phyloP scores from a whole-genome alignment of 352 stramenopile genomes.

The Aphanomyces invadans region DNA sequence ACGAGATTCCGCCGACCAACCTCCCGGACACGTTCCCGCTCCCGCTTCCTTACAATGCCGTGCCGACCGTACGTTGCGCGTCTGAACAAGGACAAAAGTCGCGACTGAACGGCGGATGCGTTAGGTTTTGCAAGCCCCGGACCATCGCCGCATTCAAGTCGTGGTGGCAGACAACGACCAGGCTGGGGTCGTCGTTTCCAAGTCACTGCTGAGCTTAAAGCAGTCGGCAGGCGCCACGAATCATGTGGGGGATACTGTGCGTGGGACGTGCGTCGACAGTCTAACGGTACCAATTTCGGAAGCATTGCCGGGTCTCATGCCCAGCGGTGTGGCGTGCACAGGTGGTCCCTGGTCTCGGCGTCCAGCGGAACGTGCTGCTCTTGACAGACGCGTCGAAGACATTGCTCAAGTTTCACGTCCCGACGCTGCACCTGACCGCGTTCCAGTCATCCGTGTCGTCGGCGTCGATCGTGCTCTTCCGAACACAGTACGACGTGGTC shows the following conservation, averaged over 20 bases:
- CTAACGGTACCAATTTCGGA: constrained; percentile 4
- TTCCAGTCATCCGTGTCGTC: constrained; percentile 39
- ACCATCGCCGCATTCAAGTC: constrained; percentile 44
- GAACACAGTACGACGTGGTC: constrained; percentile 17
- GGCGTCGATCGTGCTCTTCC: constrained; percentile 11
- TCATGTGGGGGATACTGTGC: constrained; percentile 35
- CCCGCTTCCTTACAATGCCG: constrained; percentile 53
- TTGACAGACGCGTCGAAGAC: constrained; percentile 38
- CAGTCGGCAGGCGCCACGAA: constrained; percentile 31
- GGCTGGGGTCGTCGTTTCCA: constrained; percentile 34
- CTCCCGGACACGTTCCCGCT: constrained; percentile 26
- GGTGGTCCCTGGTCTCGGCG: constrained; percentile 3
- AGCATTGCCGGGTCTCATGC: not conserved
- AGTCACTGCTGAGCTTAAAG: constrained; percentile 30
- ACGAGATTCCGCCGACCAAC: constrained; percentile 30
- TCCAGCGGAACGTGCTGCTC: constrained; percentile 41
- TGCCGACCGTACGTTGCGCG: constrained; percentile 34
- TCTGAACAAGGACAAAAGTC: no score
- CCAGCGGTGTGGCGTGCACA: no score
- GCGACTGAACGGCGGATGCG: not conserved
- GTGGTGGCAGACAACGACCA: constrained; percentile 42
- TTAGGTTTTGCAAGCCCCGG: constrained; percentile 34
- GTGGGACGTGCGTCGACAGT: constrained; percentile 15
- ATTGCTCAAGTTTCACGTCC: constrained; percentile 66
- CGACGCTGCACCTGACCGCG: constrained; percentile 45